A percentile compares a stretch with the other conserved stretches of the same genome.
These are phyloP conservation scores for Xylaria sp. DNA, from an alignment of 2,329 filamentous ascomycete genomes.

Conservation along the genomic window DNA sequence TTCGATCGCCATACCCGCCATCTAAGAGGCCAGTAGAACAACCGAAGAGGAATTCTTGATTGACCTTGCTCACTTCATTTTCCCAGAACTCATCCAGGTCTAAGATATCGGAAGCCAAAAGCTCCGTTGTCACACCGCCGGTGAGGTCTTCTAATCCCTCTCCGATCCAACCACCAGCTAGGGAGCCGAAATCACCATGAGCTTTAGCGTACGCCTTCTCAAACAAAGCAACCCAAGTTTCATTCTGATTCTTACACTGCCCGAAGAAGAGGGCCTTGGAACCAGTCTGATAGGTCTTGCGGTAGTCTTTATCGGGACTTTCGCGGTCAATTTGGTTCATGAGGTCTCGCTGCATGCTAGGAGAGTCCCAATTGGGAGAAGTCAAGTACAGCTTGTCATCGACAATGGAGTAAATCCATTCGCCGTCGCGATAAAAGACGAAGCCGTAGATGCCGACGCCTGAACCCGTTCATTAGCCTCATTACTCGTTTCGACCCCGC, in stretches of 20 bases:
- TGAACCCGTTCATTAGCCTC: constrained; percentile 54
- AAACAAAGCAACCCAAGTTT: constrained; percentile 83
- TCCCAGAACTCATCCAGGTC: constrained; percentile 87
- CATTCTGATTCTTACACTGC: constrained; percentile 78
- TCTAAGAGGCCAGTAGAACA: constrained; percentile 73
- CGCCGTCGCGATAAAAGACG: constrained; percentile 87
- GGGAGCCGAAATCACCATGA: constrained; percentile 79
- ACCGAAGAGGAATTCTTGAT: constrained; percentile 82
- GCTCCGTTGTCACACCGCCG: constrained; percentile 76
- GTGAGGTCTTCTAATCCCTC: constrained; percentile 70
- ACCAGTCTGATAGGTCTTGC: constrained; percentile 76
- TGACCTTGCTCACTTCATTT: constrained; percentile 82
- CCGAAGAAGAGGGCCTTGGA: constrained; percentile 83
- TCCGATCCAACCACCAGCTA: constrained; percentile 77
- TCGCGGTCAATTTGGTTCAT: constrained; percentile 80
- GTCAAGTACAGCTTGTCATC: constrained; percentile 91
- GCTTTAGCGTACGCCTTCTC: constrained; percentile 89
- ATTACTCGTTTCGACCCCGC: neutral
- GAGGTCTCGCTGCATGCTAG: constrained; percentile 77
- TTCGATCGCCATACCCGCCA: constrained; percentile 69
- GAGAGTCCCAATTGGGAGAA: constrained; percentile 84
- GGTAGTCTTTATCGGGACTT: constrained; percentile 77
- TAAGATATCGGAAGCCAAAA: constrained; percentile 76
- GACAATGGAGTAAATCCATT: constrained; percentile 92
- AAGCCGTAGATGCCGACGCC: constrained; percentile 89